Conservation (phyloP, 257 asterid genomes). For the Galeopsis tetrahit region DNA sequence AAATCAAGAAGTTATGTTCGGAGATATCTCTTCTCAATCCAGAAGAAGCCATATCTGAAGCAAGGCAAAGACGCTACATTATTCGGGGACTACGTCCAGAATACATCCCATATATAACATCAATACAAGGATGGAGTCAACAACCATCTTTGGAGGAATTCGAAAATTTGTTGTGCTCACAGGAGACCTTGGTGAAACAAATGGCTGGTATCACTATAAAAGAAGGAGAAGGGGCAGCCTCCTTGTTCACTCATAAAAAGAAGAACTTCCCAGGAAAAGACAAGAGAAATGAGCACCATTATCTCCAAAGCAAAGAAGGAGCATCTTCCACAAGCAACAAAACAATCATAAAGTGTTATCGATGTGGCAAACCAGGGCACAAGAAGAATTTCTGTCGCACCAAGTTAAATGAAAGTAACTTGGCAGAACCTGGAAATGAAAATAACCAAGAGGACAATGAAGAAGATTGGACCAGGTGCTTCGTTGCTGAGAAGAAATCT, state of each 20-base stretch:
- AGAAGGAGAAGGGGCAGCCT: conserved; percentile 9
- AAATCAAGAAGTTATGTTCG: conserved; percentile 27
- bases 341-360: conserved; percentile 7
- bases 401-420: conserved; percentile 6
- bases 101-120: not conserved
- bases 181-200: conserved; percentile 17
- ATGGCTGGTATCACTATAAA: conserved; percentile 20
- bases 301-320: not conserved
- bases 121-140: conserved; percentile 21
- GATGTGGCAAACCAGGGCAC: conserved; percentile 18
- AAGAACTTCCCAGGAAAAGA: not conserved
- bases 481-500: no score
- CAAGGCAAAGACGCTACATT: not conserved
- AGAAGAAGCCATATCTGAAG: conserved; percentile 2
- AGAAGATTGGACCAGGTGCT: conserved; percentile 16
- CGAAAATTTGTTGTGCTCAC: conserved; percentile 21
- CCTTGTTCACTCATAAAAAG: not conserved
- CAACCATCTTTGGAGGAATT: conserved; percentile 23
- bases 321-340: not conserved
- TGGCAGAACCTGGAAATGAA: not conserved
- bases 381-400: not conserved
- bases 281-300: not conserved
- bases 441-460: not conserved
- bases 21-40: conserved; percentile 22
- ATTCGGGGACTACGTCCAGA: conserved; percentile 14